Conservation (phyloP, 1,284 basidiomycete genomes). For the Spongispora temasekensis region DNA sequence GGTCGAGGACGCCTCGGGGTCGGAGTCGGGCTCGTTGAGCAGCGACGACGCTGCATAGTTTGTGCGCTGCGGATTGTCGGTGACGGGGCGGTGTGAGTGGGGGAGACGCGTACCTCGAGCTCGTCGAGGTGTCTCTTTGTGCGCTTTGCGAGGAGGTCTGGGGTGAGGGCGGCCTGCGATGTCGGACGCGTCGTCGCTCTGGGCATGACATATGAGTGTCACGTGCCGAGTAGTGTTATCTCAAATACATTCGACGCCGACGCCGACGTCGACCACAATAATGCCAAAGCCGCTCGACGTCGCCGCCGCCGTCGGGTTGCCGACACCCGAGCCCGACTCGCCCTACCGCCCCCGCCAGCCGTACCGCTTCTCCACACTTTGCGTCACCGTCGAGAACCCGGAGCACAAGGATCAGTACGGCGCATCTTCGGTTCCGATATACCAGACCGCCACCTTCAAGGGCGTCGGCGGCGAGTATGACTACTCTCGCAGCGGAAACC, state of each 20-base stretch:
- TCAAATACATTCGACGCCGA: no score
- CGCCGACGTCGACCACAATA: conserved; percentile 18
- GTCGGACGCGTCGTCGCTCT: conserved; percentile 43
- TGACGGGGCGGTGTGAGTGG: background rate
- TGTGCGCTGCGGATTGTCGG: conserved; percentile 52
- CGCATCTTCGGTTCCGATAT: conserved; percentile 93
- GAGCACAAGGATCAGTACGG: conserved; percentile 95
- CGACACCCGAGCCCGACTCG: conserved; percentile 78
- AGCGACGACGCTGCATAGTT: conserved; percentile 66
- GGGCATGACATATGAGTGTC: conserved; percentile 20
- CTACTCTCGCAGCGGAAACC: conserved; percentile 95
- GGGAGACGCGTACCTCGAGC: conserved; percentile 57
- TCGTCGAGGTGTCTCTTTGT: conserved; percentile 77
- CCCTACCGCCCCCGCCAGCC: conserved; percentile 65
- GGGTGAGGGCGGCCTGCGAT: conserved; percentile 40
- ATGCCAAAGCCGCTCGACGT: conserved; percentile 24
- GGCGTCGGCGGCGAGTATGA: conserved; percentile 90
- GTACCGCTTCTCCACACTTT: conserved; percentile 82
- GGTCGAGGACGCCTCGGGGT: conserved; percentile 27
- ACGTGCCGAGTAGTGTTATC: conserved; percentile 23
- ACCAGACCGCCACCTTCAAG: conserved; percentile 98
- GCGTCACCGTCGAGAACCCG: conserved; percentile 89
- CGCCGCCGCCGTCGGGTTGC: conserved; percentile 45
- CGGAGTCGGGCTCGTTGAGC: conserved; percentile 49
- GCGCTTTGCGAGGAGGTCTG: conserved; percentile 71